These are phyloP conservation scores for Clitoria ternatea DNA, from an alignment of 306 rosid species.

Conservation along the genomic window DNA sequence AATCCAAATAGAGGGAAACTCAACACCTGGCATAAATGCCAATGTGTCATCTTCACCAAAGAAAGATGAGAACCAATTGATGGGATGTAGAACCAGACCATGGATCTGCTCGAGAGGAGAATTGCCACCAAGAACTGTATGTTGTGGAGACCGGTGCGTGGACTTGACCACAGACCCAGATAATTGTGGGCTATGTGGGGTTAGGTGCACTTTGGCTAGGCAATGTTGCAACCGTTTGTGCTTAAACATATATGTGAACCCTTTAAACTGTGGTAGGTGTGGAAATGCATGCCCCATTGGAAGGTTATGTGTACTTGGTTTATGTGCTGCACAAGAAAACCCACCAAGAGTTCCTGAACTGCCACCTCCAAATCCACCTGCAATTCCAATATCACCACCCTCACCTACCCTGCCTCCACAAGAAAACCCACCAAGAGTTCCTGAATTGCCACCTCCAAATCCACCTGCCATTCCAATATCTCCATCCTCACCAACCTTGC, in stretches of 20 bases:
- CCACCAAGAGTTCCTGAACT: neutral
- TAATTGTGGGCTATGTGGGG: slow-evolving; percentile 54
- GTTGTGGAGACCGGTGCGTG: slow-evolving; percentile 54
- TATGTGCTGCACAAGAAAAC: slow-evolving; percentile 31
- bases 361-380: too few relatives aligned
- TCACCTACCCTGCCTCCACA: neutral
- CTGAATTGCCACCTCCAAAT: neutral
- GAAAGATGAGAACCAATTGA: neutral
- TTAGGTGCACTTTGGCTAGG: slow-evolving; percentile 22
- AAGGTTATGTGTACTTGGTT: slow-evolving; percentile 41
- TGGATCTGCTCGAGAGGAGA: slow-evolving; percentile 34
- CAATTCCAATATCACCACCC: neutral
- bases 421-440: neutral
- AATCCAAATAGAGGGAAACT: slow-evolving; percentile 8
- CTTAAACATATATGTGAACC: slow-evolving; percentile 16
- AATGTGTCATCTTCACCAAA: slow-evolving; percentile 1
- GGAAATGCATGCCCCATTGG: slow-evolving; percentile 44
- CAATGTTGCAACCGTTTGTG: slow-evolving; percentile 62
- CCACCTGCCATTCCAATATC: too few relatives aligned
- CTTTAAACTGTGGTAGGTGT: slow-evolving; percentile 60
- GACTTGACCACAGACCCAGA: slow-evolving; percentile 31
- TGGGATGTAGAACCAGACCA: slow-evolving; percentile 33
- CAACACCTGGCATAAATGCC: neutral
- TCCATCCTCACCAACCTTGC: too few relatives aligned
- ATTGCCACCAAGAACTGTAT: slow-evolving; percentile 19